Base-by-base conservation (phyloP, 129 eudicot genomes). In the Mikania micrantha region DNA sequence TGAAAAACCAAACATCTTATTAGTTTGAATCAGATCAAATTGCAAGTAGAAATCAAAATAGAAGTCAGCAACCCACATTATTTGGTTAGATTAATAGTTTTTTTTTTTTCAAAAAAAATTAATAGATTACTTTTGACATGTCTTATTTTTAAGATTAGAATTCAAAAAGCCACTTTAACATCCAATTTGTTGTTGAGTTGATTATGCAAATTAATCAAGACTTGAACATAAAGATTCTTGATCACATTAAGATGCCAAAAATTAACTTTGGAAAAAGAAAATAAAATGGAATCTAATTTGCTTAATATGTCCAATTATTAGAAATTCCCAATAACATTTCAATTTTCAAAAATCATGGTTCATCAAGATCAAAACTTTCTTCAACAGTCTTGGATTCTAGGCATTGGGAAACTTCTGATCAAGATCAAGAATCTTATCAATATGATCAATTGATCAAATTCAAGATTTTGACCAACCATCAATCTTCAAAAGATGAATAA, bases 1-100 rank as follows among this genome's bases (percentile, higher is more conserved):
- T 90, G 88, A 65, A 71, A 70, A 68, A 69, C 9, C 36, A 63
- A 75, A 76, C 21, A 24, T 38, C n/a, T 7, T 17, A 57, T 58
- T 36, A 66, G 48, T 44, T 53, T 34, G 10, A 45, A 35, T 36
- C 62, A 45, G 60, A 58, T 66, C 74, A 76, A 61, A 21, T 54
- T 56, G 58, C 13, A 7, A 64, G 10, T 9, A 40, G 1, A 40
- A 65, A 35, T 16, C 64, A 32, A 67, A n/a, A n/a, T 7, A 45
- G 12, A 66, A 28, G 71, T 60, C 50, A 22, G 40, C 34, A 40
- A 6, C 35, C 16, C 21, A 57, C 19, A 11, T 9, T 41, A 45
- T 39, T 39, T 4, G 65, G 27, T n/a, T 47, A 67, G 48, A 48
- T 48, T 31, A 5, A 48, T 34, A 69, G 25, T 54, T 70, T 38